These are phyloP conservation scores for Mesembryanthemum crystallinum DNA, from an alignment of 148 eudicot genomes.

Conservation along the genomic window DNA sequence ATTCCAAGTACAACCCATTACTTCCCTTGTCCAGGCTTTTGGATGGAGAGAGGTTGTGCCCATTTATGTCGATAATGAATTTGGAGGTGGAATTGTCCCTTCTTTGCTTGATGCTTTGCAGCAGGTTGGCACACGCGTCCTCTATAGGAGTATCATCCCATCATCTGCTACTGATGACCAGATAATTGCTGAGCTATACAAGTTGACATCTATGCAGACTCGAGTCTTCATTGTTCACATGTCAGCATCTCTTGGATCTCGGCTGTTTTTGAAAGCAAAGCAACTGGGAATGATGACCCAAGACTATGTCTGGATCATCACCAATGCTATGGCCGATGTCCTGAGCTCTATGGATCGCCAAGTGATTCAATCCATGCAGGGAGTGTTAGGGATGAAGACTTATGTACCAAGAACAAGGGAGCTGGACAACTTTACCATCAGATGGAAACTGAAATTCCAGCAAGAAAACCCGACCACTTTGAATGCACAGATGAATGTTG, in stretches of 20 bases:
- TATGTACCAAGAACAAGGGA: conserved; percentile 38
- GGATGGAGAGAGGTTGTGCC: conserved; percentile 60
- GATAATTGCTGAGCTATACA: conserved; percentile 46
- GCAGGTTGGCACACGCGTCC: conserved; percentile 31
- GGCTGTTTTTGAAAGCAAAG: conserved; percentile 44
- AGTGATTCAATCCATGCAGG: conserved; percentile 54
- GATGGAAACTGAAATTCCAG: conserved; percentile 43
- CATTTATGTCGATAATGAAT: conserved; percentile 44
- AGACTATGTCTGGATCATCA: conserved; percentile 71
- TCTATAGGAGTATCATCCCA: conserved; percentile 39
- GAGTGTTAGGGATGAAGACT: conserved; percentile 61
- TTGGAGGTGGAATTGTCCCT: conserved; percentile 51
- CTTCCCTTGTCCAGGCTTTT: conserved; percentile 48
- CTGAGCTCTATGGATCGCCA: conserved; percentile 33
- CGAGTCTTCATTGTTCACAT: conserved; percentile 72
- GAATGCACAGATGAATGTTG: conserved; percentile 31
- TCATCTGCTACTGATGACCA: conserved; percentile 41
- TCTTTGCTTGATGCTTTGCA: conserved; percentile 38
- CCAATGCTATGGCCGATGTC: conserved; percentile 45
- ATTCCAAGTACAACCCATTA: conserved; percentile 47
- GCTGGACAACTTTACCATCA: conserved; percentile 29
- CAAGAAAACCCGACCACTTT: conserved; percentile 37
- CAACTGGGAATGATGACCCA: conserved; percentile 57
- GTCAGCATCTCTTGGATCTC: conserved; percentile 41
- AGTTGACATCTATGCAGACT: conserved; percentile 50